Base-by-base conservation (phyloP, 768 basidiomycete species). In the Amanita rimosa region DNA sequence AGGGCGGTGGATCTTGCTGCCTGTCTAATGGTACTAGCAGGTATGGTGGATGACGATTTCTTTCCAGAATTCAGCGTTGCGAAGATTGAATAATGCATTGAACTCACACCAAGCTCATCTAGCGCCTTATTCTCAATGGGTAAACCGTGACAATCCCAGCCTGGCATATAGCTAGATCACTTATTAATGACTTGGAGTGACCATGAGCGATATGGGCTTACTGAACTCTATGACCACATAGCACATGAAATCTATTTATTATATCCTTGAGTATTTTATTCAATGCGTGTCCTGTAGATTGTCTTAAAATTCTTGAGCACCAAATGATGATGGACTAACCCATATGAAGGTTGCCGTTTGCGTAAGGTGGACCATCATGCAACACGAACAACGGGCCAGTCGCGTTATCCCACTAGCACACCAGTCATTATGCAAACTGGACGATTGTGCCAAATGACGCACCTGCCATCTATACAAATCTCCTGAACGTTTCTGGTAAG, bases 201-300 rank as follows among this genome's bases (percentile, higher is more conserved):
- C 3, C 19, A 24, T 19, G 53, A 42, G 3, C 43, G 29, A 31
- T 44, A 34, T 21, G 26, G 41, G 47, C 85, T 62, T 55, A 95
- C 92, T 93, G 82, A 37, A 97, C 85, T 55, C 76, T 75, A 53
- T 76, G 67, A 6, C 95, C 94, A 36, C 75, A 69, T 13, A 81
- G 75, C 16, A 97, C 72, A 54, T 93, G 81, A 59, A 81, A 97
- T 5, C 95, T 81, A 57, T 89, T 91, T 51, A 95, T 88, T 57
- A 97, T 85, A 61, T 99, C 95, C 69, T 99, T 99, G 40, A 96
- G 62, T 35, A 96, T 85, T 62, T 97, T 96, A 67, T 98, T 99
- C 53, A 98, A 63, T 0, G 94, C 93, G 61, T 99, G 95, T 6
- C 95, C 94, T 96, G 52, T 14, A 14, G 27, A 35, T 29, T 14